Evolutionary conservation across 768 basidiomycete genomes (phyloP).

Genomic region (Tremella fuciformis): DNA sequence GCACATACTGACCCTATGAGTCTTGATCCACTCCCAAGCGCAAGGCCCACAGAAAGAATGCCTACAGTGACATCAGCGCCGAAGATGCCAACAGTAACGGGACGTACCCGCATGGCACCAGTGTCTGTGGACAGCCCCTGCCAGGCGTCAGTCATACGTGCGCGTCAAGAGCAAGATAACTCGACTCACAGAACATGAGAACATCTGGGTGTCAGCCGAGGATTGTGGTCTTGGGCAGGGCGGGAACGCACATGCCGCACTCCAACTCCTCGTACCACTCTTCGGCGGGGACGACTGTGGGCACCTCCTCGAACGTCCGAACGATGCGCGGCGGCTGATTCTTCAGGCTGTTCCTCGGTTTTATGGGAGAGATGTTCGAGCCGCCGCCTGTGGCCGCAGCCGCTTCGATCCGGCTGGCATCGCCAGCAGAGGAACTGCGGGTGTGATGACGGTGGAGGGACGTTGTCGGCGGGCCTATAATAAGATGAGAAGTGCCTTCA

Average conservation of each 20-base stretch:
- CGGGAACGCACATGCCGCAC: constrained; percentile 41
- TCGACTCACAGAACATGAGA: constrained; percentile 37
- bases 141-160: neutral
- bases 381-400: no score
- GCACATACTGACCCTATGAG: constrained; percentile 25
- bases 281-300: constrained; percentile 29
- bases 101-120: constrained; percentile 45
- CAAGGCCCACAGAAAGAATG: constrained; percentile 46
- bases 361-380: no score
- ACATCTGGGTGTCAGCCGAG: constrained; percentile 23
- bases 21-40: constrained; percentile 43
- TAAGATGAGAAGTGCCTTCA: no score
- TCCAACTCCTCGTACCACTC: constrained; percentile 48
- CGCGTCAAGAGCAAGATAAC: neutral
- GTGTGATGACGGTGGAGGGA: no score
- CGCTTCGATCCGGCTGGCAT: no score
- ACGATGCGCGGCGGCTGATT: neutral
- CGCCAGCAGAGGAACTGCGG: no score
- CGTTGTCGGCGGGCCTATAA: no score
- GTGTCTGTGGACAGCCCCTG: constrained; percentile 36
- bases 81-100: neutral
- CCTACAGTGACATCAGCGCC: constrained; percentile 10
- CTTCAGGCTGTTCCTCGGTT: no score
- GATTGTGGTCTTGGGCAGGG: neutral
- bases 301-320: constrained; percentile 42